These are phyloP conservation scores for Tardiomyces blankii DNA, from an alignment of 1,139 yeast genomes.

Conservation along the genomic window DNA sequence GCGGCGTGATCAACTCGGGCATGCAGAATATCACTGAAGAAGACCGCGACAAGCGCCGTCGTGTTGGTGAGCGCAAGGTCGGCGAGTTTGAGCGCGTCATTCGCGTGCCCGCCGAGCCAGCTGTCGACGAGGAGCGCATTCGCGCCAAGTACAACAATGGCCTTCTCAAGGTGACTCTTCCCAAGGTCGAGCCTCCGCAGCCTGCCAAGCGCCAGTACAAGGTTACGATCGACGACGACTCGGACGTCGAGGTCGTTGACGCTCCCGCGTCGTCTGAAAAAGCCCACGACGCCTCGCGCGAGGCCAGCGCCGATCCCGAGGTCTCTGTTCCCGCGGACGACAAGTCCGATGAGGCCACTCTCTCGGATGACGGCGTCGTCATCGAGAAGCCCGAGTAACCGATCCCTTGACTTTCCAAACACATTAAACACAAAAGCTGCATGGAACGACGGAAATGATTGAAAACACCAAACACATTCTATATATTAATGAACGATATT, in stretches of 20 bases:
- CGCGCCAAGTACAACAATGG: conserved; percentile 43
- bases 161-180: conserved; percentile 38
- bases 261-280: not conserved
- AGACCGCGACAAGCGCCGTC: conserved; percentile 1
- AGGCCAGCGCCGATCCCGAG: not conserved
- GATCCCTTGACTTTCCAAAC: too few species aligned
- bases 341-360: not conserved
- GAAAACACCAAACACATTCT: too few species aligned
- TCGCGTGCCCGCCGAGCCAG: conserved; percentile 41
- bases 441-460: too few species aligned
- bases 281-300: not conserved
- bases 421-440: too few species aligned
- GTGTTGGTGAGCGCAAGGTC: conserved; percentile 15
- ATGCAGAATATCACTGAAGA: conserved; percentile 1
- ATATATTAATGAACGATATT: too few species aligned
- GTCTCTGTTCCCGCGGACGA: not conserved
- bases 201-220: conserved; percentile 10
- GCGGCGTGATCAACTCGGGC: conserved; percentile 29
- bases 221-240: conserved; percentile 8
- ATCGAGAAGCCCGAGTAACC: not conserved
- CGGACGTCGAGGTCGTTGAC: conserved; percentile 5
- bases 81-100: conserved; percentile 40
- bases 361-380: not conserved
- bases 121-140: conserved; percentile 39
- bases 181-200: conserved; percentile 25